Percentiles rank a stretch among this genome's conserved stretches.
These are phyloP conservation scores for Cladosporium velox DNA, from an alignment of 2,329 filamentous ascomycete genomes.

Conservation along the genomic window DNA sequence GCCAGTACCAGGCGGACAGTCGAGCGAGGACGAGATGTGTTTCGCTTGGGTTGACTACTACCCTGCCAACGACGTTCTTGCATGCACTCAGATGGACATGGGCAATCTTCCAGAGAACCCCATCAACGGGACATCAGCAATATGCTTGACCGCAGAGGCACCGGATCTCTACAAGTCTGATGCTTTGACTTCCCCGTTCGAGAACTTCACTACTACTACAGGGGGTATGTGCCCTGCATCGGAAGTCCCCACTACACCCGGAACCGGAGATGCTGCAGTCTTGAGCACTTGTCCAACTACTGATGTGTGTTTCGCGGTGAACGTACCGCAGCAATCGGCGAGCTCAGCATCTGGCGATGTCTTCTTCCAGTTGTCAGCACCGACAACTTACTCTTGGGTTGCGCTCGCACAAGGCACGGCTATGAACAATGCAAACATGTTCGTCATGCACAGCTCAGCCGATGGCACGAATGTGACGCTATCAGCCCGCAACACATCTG, in stretches of 20 bases:
- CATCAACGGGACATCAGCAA: conserved; percentile 22
- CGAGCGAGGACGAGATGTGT: conserved; percentile 27
- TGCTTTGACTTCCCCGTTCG: conserved; percentile 19
- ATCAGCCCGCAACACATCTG: conserved; percentile 53
- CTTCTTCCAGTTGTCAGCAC: conserved; percentile 59
- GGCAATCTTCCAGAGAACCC: conserved; percentile 7
- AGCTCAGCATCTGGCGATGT: conserved; percentile 56
- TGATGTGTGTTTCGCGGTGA: conserved; percentile 53
- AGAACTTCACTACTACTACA: conserved; percentile 8
- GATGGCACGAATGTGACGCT: conserved; percentile 58
- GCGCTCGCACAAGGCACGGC: conserved; percentile 56
- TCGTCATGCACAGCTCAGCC: conserved; percentile 57
- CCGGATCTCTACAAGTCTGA: conserved; percentile 17
- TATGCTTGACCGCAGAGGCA: conserved; percentile 22
- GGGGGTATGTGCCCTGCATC: conserved; percentile 21
- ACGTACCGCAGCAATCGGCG: conserved; percentile 56
- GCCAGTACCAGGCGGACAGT: conserved; percentile 25
- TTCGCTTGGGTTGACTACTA: conserved; percentile 29
- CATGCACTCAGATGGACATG: conserved; percentile 25
- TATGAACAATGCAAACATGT: conserved; percentile 61
- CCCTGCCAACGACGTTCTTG: conserved; percentile 24
- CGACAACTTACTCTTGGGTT: conserved; percentile 56
- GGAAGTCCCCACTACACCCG: background rate
- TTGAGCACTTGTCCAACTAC: conserved; percentile 17
- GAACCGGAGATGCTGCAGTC: background rate